Base-by-base conservation (phyloP, 768 basidiomycete species). In the Suillus americanus region DNA sequence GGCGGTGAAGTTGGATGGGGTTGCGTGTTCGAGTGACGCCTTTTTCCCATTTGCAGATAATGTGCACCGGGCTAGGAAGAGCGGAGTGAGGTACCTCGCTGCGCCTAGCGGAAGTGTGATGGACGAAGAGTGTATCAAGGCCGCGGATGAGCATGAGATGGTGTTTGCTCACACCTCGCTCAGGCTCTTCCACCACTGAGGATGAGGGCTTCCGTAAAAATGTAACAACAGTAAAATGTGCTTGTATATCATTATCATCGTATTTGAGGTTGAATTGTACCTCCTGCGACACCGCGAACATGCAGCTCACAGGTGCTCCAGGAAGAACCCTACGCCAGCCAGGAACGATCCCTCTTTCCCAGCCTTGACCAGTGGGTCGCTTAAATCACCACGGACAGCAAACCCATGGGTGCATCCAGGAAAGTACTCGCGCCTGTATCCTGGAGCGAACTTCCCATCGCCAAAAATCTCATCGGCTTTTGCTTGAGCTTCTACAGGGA, bases 41-140 rank as follows among this genome's bases (percentile, higher is more conserved):
- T 99, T 99, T 86, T 99, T 99, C 95, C 97, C 97, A 20, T 99
- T 99, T 87, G 86, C 97, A 14, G 97, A 99, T 74, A 99, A 99
- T 70, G 97, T 99, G 40, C 92, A 98, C 74, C 84, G 97, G 53
- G 93, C 94, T 60, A 83, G 86, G 77, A 90, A 92, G 83, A 96
- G 94, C 66, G 97, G 97, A 0, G 96, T 95, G 57, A 87, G 80
- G 73, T 98, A 97, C 77, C 83, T 99, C 55, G 95, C 94, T 30
- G 95, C 96, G 8, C 91, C 93, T 3, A 87, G 89, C 59, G 97
- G 97, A 56, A 95, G 93, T 69, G 95, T 99, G 65, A 99, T 99
- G 97, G 97, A 99, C 72, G 87, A 78, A 53, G 97, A 96, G 76
- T 97, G 97, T 72, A 89, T 99, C 81, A 95, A 94, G 79, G 94